These are phyloP conservation scores for Ceriops zippeliana DNA, from an alignment of 345 rosid genomes.

Conservation along the genomic window DNA sequence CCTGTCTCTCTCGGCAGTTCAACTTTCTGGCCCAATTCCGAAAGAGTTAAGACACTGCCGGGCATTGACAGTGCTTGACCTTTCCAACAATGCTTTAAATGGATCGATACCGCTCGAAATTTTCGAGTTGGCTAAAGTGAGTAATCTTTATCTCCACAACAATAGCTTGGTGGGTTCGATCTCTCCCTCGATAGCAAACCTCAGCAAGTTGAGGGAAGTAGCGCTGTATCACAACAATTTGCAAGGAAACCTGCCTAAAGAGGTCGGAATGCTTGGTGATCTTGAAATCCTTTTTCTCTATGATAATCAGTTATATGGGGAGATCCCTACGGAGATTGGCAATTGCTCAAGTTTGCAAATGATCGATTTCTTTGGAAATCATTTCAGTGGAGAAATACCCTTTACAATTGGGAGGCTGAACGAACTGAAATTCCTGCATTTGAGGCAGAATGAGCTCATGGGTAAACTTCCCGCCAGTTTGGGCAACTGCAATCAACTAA, in stretches of 20 bases:
- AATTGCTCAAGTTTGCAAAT: constrained; percentile 71
- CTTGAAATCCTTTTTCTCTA: constrained; percentile 68
- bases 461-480: constrained; percentile 66
- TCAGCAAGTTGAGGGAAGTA: constrained; percentile 58
- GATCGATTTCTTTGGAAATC: constrained; percentile 80
- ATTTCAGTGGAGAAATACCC: constrained; percentile 67
- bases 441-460: constrained; percentile 71
- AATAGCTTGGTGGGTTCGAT: constrained; percentile 74
- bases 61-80: constrained; percentile 65
- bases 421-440: constrained; percentile 56
- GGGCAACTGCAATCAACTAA: constrained; percentile 69
- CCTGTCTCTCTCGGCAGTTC: constrained; percentile 48
- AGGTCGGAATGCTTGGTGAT: constrained; percentile 48
- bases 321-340: constrained; percentile 77
- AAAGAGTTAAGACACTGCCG: constrained; percentile 49
- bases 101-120: constrained; percentile 66
- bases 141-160: constrained; percentile 79
- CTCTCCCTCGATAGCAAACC: constrained; percentile 60
- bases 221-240: constrained; percentile 76
- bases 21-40: constrained; percentile 70
- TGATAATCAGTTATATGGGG: constrained; percentile 65
- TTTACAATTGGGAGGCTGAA: constrained; percentile 51
- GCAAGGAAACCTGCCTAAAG: constrained; percentile 60
- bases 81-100: constrained; percentile 66
- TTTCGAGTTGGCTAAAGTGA: constrained; percentile 45